phyloP scores from a whole-genome alignment of 2,329 filamentous ascomycete species.

The Pestalotiopsis sp. region DNA sequence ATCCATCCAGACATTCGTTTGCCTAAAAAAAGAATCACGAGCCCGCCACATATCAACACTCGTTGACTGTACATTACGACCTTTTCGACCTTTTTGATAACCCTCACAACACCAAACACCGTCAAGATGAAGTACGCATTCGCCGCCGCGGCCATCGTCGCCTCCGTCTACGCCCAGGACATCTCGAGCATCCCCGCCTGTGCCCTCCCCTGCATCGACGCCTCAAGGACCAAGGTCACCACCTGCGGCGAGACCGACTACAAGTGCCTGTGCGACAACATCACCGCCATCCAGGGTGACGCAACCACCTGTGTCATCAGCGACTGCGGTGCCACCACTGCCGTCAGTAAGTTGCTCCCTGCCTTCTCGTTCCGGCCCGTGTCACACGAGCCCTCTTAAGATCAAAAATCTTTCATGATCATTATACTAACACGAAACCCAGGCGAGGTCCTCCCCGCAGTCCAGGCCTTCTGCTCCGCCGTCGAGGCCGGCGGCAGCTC shows the following conservation, averaged over 20 bases:
- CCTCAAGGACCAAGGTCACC: slow-evolving; percentile 18
- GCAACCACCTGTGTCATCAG: slow-evolving; percentile 23
- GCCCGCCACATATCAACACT: neutral
- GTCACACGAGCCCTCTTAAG: neutral
- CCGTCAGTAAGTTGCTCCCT: slow-evolving; percentile 12
- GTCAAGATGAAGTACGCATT: slow-evolving; percentile 27
- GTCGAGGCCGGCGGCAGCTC: slow-evolving; percentile 17
- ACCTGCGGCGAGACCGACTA: slow-evolving; percentile 22
- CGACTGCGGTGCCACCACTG: slow-evolving; percentile 20
- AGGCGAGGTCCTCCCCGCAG: slow-evolving; percentile 24
- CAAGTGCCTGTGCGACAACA: slow-evolving; percentile 26
- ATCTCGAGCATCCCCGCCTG: slow-evolving; percentile 24
- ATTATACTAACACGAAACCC: neutral
- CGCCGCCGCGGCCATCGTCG: slow-evolving; percentile 20
- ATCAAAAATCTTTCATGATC: neutral
- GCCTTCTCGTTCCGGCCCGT: neutral
- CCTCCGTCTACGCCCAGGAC: slow-evolving; percentile 23
- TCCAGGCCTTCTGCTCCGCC: slow-evolving; percentile 21
- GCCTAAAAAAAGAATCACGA: neutral
- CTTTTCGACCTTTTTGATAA: neutral
- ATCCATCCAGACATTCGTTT: slow-evolving; percentile 9
- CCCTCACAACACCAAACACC: neutral
- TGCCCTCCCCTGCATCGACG: slow-evolving; percentile 23
- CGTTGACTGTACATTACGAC: slow-evolving; percentile 9
- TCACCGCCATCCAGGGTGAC: slow-evolving; percentile 17